Evolutionary conservation across 306 rosid genomes (phyloP).

Genomic region (Nissolia schottii): DNA sequence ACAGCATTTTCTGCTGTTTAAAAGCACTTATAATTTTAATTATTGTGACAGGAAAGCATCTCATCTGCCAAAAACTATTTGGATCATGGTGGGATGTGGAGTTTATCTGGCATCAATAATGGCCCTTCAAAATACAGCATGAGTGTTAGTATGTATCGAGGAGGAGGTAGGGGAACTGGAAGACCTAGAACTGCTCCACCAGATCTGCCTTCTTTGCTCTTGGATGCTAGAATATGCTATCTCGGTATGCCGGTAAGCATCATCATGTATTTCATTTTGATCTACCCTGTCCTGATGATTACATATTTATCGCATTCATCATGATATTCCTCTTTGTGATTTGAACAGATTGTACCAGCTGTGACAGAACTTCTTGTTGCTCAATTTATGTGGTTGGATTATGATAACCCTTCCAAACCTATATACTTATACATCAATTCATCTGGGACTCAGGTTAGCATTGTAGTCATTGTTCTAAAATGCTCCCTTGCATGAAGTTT

Average conservation of each 20-base stretch:
- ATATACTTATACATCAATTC: constrained; percentile 88
- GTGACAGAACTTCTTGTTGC: constrained; percentile 95
- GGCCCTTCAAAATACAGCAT: constrained; percentile 66
- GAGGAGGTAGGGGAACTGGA: constrained; percentile 72
- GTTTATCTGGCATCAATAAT: constrained; percentile 41
- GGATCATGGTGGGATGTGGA: constrained; percentile 79
- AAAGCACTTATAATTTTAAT: constrained; percentile 9
- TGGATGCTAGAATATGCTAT: constrained; percentile 83
- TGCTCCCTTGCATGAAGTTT: background rate
- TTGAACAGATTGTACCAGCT: constrained; percentile 81
- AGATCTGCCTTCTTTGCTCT: constrained; percentile 87
- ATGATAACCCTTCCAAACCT: constrained; percentile 76
- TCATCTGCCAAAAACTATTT: constrained; percentile 71
- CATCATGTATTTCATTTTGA: constrained; percentile 8
- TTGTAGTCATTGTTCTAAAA: constrained; percentile 7
- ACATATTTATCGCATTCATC: background rate
- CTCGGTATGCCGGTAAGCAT: constrained; percentile 92
- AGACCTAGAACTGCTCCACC: constrained; percentile 87
- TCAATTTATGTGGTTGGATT: constrained; percentile 93
- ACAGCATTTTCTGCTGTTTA: background rate
- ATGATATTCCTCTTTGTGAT: constrained; percentile 22
- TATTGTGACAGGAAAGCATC: constrained; percentile 63
- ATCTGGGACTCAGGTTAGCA: constrained; percentile 78
- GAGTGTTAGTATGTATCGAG: constrained; percentile 85
- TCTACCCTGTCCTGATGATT: background rate